Conservation (phyloP, 2,329 filamentous ascomycete genomes). For the Fusarium illudens region DNA sequence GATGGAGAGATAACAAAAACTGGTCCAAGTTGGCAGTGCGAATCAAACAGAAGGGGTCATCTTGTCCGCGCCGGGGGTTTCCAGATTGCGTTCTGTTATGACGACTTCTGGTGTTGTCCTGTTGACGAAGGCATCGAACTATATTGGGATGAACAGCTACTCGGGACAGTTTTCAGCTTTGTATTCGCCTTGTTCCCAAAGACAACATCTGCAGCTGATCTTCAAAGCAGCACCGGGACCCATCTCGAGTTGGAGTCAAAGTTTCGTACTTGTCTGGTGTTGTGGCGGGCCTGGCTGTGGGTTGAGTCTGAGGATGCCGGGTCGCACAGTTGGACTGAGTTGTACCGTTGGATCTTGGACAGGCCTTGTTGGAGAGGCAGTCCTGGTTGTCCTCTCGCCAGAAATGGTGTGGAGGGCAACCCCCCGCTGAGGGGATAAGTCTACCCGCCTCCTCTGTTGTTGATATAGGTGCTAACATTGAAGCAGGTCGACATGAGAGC, state of each 20-base stretch:
- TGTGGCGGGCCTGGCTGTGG: slow-evolving; percentile 26
- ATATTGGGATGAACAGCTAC: slow-evolving; percentile 19
- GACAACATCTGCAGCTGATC: slow-evolving; percentile 10
- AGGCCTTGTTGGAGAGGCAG: slow-evolving; percentile 47
- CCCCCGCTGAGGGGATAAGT: slow-evolving; percentile 63
- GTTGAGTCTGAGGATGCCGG: slow-evolving; percentile 5
- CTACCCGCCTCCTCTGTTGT: slow-evolving; percentile 23
- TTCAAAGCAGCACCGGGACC: slow-evolving; percentile 67
- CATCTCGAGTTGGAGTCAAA: slow-evolving; percentile 95
- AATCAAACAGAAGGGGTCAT: slow-evolving; percentile 75
- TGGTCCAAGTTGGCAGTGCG: slow-evolving; percentile 87
- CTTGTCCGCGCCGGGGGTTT: slow-evolving; percentile 24
- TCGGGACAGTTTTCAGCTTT: slow-evolving; percentile 18
- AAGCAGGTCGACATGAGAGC: slow-evolving; percentile 26
- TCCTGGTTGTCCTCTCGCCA: slow-evolving; percentile 60
- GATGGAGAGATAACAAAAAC: slow-evolving; percentile 91
- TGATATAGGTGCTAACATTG: slow-evolving; percentile 41
- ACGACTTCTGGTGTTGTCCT: slow-evolving; percentile 20
- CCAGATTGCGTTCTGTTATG: slow-evolving; percentile 21
- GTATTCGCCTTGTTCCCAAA: slow-evolving; percentile 8
- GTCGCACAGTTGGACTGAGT: slow-evolving; percentile 29
- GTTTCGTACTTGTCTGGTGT: slow-evolving; percentile 83
- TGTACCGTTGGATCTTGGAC: slow-evolving; percentile 37
- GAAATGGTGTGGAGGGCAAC: slow-evolving; percentile 60
- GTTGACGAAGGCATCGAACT: slow-evolving; percentile 32